phyloP scores from a whole-genome alignment of 2,329 filamentous ascomycete species.

The Arthroderma sp. region DNA sequence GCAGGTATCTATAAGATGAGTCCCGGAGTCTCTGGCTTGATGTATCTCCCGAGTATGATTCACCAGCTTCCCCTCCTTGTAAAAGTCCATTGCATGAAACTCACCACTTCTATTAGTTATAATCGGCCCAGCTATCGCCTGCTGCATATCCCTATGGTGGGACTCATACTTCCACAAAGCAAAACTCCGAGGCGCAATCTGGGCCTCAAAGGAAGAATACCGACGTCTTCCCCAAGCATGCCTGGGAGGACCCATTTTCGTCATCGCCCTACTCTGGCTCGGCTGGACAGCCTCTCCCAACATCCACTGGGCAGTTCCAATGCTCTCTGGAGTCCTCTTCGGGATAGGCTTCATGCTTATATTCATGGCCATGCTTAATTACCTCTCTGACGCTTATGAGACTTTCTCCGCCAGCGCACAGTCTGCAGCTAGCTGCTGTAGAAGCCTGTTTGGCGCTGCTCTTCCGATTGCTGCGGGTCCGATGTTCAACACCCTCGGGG shows the following conservation, averaged over 20 bases:
- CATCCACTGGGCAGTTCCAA: conserved; percentile 34
- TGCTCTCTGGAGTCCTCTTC: conserved; percentile 49
- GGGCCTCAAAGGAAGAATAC: conserved; percentile 41
- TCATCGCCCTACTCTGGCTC: conserved; percentile 20
- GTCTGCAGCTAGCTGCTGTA: conserved; percentile 39
- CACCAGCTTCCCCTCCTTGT: conserved; percentile 3
- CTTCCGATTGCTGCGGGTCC: conserved; percentile 41
- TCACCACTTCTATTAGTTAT: conserved; percentile 33
- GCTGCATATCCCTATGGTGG: conserved; percentile 52
- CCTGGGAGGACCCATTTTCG: conserved; percentile 52
- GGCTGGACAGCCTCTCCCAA: conserved; percentile 21
- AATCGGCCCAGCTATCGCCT: conserved; percentile 46
- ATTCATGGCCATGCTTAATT: conserved; percentile 53
- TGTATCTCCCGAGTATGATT: conserved; percentile 12
- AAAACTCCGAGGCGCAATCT: conserved; percentile 36
- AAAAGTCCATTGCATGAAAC: conserved; percentile 3
- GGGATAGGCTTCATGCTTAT: conserved; percentile 48
- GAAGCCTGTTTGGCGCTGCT: conserved; percentile 42
- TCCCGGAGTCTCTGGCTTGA: conserved; percentile 8
- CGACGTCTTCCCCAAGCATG: conserved; percentile 59
- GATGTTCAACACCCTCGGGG: conserved; percentile 31
- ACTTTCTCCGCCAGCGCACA: conserved; percentile 48
- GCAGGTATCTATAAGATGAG: conserved; percentile 11
- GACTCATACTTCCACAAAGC: conserved; percentile 47
- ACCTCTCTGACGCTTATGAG: conserved; percentile 54